Base-by-base conservation (phyloP, 2,329 filamentous ascomycete species). In the Colletotrichum sp. region DNA sequence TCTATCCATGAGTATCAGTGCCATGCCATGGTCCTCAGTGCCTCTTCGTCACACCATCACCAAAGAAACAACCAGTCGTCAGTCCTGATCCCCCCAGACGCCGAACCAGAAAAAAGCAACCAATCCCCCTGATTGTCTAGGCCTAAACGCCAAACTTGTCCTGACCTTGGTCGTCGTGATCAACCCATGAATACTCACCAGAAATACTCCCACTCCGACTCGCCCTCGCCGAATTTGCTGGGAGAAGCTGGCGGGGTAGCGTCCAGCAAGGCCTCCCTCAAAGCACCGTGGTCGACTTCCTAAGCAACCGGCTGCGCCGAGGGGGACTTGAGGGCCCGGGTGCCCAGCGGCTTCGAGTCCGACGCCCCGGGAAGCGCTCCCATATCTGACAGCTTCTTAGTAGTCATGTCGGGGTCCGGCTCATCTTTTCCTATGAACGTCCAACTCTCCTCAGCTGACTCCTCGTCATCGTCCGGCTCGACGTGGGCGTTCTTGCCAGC, bases 371-470 rank as follows among this genome's bases (percentile, higher is more conserved):
- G 36, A 1, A 67, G 28, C 28, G 48, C 48, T 16, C 59, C 71
- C 65, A 79, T 77, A 14, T 79, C 79, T 28, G 78, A 80, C 67
- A 87, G 78, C 71, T 84, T 85, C 81, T 84, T 85, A 16, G 85
- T 87, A 60, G 84, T 80, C 21, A 84, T 83, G 18, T 88, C 87
- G 2, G 86, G 84, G 63, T 89, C 87, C 1, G 85, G 86, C 77
- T 88, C 88, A 69, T 87, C 87, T 34, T 84, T 86, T 7, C 95
- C 95, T 24, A 98, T 90, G 84, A 98, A 95, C 0, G 96, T 98
- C 96, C 96, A 99, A 82, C 93, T 95, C 83, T 98, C 95, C 80
- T 95, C 93, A 77, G 94, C 93, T 14, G 93, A 92, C 36, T 93
- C 93, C 61, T 86, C 86, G 14, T 90, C 86, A 66, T 91, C 88